Evolutionary conservation across 2,329 filamentous ascomycete species (phyloP).

Genomic region (Hymenoscyphus occultus): DNA sequence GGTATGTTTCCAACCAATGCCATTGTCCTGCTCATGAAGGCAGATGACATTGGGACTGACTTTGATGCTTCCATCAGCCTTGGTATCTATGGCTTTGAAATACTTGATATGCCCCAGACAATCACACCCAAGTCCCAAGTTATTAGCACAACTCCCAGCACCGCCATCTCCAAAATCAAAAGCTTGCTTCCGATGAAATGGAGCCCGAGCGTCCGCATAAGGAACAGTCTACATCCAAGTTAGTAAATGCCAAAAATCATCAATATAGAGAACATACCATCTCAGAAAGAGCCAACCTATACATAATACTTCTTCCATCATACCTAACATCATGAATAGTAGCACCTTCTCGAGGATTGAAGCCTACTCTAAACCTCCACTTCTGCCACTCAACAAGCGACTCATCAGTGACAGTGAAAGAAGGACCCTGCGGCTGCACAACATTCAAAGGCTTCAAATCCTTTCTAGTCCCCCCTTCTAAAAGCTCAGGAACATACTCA

Average conservation of each 20-base stretch:
- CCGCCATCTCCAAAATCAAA: constrained; percentile 69
- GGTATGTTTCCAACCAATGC: constrained; percentile 69
- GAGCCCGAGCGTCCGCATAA: constrained; percentile 59
- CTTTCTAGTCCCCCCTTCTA: constrained; percentile 40
- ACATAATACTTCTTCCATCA: constrained; percentile 56
- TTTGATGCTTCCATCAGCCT: constrained; percentile 52
- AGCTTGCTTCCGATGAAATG: constrained; percentile 64
- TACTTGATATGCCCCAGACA: constrained; percentile 67
- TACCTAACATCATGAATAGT: constrained; percentile 60
- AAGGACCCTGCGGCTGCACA: constrained; percentile 59
- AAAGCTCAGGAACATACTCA: constrained; percentile 42
- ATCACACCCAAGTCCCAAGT: constrained; percentile 64
- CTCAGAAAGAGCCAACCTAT: constrained; percentile 57
- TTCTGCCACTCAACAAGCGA: constrained; percentile 50
- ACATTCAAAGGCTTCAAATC: constrained; percentile 60
- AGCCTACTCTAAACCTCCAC: constrained; percentile 61
- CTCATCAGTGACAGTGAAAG: constrained; percentile 51
- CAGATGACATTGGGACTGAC: constrained; percentile 60
- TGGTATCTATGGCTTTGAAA: constrained; percentile 54
- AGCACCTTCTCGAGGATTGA: constrained; percentile 58
- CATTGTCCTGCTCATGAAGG: constrained; percentile 67
- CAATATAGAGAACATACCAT: constrained; percentile 42
- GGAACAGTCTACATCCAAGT: constrained; percentile 45
- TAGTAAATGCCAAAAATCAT: constrained; percentile 9
- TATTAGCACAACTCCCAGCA: constrained; percentile 62